Evolutionary conservation across 1,139 yeast genomes (phyloP).

Genomic region (Meyerozyma guilliermondii): DNA sequence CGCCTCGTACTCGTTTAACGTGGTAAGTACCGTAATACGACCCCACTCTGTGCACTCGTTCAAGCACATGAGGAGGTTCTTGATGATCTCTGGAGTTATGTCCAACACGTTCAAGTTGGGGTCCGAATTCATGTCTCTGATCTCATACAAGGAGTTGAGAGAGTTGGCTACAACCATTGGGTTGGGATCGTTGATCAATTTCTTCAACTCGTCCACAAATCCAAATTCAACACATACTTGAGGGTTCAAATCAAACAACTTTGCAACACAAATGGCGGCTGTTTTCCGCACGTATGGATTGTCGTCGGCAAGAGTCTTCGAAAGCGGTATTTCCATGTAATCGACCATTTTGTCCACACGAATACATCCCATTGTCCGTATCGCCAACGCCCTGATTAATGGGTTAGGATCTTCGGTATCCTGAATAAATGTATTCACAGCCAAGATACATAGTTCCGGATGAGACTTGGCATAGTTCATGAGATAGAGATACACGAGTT

Average conservation of each 20-base stretch:
- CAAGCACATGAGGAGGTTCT: constrained; percentile 70
- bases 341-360: constrained; percentile 94
- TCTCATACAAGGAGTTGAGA: constrained; percentile 78
- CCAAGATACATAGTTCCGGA: constrained; percentile 92
- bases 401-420: constrained; percentile 98
- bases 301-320: constrained; percentile 81
- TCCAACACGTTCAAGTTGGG: constrained; percentile 41
- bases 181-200: constrained; percentile 77
- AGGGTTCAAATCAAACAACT: constrained; percentile 82
- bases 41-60: constrained; percentile 99
- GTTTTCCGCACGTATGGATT: constrained; percentile 97
- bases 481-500: constrained; percentile 85
- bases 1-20: constrained; percentile 68
- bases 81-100: constrained; percentile 44
- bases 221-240: constrained; percentile 83
- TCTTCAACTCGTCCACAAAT: constrained; percentile 64
- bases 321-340: constrained; percentile 86
- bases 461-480: constrained; percentile 97
- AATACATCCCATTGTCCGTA: constrained; percentile 98
- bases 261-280: constrained; percentile 96
- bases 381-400: constrained; percentile 89
- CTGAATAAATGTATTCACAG: constrained; percentile 94
- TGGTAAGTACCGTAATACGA: constrained; percentile 79
- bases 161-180: constrained; percentile 98
- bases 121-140: constrained; percentile 56